phyloP scores from a whole-genome alignment of 768 basidiomycete species.

The Phanerochaete sordida region DNA sequence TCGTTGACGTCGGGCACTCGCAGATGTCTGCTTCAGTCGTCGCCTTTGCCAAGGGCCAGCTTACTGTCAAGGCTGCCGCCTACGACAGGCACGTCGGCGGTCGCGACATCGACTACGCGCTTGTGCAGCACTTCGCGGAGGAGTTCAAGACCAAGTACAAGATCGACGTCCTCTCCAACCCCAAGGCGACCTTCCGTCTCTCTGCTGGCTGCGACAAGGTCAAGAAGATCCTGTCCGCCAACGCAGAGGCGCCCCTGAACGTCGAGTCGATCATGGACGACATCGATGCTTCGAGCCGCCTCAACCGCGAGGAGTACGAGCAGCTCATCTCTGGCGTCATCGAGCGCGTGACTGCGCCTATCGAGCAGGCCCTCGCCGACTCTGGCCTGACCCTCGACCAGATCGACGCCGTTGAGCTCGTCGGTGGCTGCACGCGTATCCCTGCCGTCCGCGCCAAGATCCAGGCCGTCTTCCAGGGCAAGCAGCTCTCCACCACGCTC shows the following conservation, averaged over 20 bases:
- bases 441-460: constrained; percentile 90
- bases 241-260: constrained; percentile 81
- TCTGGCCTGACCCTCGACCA: constrained; percentile 81
- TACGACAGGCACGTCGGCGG: constrained; percentile 95
- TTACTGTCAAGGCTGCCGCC: constrained; percentile 81
- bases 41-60: constrained; percentile 92
- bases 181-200: constrained; percentile 93
- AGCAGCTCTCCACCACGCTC: constrained; percentile 84
- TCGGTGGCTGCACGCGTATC: constrained; percentile 91
- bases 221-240: constrained; percentile 96
- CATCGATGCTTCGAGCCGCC: constrained; percentile 84
- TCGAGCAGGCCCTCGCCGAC: constrained; percentile 75
- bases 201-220: constrained; percentile 85
- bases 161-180: constrained; percentile 88
- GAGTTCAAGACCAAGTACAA: constrained; percentile 98
- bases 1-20: constrained; percentile 95
- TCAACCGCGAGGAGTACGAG: constrained; percentile 83
- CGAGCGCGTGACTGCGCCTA: constrained; percentile 68
- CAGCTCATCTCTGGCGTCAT: constrained; percentile 71
- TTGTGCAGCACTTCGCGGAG: constrained; percentile 82
- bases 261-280: constrained; percentile 98
- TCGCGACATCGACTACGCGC: constrained; percentile 91
- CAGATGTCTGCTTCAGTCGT: constrained; percentile 83
- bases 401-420: constrained; percentile 87
- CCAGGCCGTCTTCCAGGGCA: constrained; percentile 77